Base-by-base conservation (phyloP, 495 filamentous ascomycete genomes). In the Glutinoglossum americanum region DNA sequence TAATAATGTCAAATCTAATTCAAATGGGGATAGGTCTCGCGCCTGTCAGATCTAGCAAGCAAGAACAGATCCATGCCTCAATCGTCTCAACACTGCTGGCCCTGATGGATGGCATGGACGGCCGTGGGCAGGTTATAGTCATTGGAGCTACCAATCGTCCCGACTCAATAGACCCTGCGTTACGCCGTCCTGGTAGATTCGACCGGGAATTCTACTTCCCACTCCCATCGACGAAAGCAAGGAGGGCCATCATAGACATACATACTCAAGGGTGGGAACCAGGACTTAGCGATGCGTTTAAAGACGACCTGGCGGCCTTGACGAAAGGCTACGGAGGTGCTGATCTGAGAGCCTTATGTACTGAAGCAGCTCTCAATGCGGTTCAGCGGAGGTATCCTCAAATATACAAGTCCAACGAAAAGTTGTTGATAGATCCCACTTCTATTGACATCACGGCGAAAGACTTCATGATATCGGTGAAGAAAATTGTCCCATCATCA, bases 71-170 rank as follows among this genome's bases (percentile, higher is more conserved):
- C 55, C 92, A 98, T 72, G 87, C 93, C 15, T 96, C 90, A 17
- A 97, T 98, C 57, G 92, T 98, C 49, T 93, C 93, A 1, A 98
- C 92, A 1, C 68, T 98, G 32, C 71, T 98, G 57, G 93, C 92
- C 13, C 71, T 98, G 62, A 98, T 98, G 92, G 92, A 98, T 71
- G 92, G 92, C 60, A 97, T 98, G 93, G 92, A 98, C 64, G 90
- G 89, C 51, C 83, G 92, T 64, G 92, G 92, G 39, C 92, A 98
- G 69, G 90, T 97, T 53, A 93, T 98, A 61, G 89, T 98, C 33
- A 97, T 98, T 64, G 92, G 92, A 61, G 92, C 92, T 33, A 98
- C 92, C 21, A 98, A 98, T 71, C 85, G 92, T 35, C 92, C 92
- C 25, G 94, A 96, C 70, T 90, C 89, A 47, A 89, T 98, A 55